Base-by-base conservation (phyloP, 805 yeast species). In the Isabelozyma pseudorhagii region DNA sequence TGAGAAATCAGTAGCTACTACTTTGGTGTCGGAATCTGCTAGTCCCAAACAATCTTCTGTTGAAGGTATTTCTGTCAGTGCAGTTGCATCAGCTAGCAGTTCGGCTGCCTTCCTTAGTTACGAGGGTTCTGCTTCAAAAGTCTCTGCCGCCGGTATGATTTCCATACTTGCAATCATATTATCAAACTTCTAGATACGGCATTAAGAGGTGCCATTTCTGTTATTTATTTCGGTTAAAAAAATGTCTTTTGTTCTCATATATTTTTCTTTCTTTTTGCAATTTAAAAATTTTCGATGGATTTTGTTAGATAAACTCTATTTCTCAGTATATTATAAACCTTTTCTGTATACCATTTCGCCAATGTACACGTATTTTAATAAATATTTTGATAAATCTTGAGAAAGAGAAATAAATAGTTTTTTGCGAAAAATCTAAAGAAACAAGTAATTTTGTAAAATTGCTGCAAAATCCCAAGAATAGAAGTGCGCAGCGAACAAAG, bases 21-120 rank as follows among this genome's bases (percentile, higher is more conserved):
- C 53, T 15, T 17, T 48, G 10, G 28, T 21, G 38, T 11, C 54
- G 14, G 50, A 38, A 28, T 13, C 49, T 14, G 38, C 50, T 25
- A 38, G 47, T n/a, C 21, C 50, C 28, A 38, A 52, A 10, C 13
- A 38, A 40, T 42, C 51, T n/a, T 17, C 50, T 15, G 40, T 28
- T 29, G 44, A 29, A 7, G 25, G 43, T n/a, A 46, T 11, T 9
- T 21, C 43, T 28, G 18, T 44, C 17, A 18, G 40, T 28, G 42
- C 14, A 14, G 40, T 40, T 29, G 41, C 41, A 21, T n/a, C 38
- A 15, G 21, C 38, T 4, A n/a, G 9, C 18, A 7, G 6, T n/a
- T 11, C 36, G 5, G 3, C 38, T 28, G 38, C 45, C 15, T 13
- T 28, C 13, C 13, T n/a, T 15, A 28, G 18, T 15, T 13, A n/a